A percentile compares a stretch with the other conserved stretches of the same genome.
Conservation (phyloP, 2,329 filamentous ascomycete species). For the Coniochaeta sp. region DNA sequence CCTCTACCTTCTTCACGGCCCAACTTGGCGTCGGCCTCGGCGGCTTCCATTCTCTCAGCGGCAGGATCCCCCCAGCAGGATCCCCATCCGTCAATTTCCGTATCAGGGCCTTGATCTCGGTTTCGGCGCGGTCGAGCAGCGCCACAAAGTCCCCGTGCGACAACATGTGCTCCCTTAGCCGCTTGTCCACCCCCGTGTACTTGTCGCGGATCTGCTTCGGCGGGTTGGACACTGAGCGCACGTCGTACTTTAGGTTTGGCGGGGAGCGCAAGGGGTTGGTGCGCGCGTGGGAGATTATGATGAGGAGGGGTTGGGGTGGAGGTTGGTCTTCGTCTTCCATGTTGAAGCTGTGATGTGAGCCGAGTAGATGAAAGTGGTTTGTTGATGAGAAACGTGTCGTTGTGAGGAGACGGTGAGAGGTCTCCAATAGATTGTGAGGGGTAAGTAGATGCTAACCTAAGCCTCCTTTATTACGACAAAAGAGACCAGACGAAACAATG, state of each 20-base stretch:
- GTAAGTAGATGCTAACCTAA: not conserved
- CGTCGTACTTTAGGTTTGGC: not conserved
- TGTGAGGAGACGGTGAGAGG: not conserved
- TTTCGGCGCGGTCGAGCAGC: not conserved
- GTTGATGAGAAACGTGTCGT: not conserved
- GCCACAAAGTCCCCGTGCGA: not conserved
- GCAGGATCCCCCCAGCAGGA: not conserved
- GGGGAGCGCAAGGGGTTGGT: not conserved
- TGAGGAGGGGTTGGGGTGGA: not conserved
- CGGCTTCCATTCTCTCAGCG: not conserved
- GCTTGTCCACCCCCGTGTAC: not conserved
- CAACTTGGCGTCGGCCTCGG: not conserved
- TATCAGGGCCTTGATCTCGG: not conserved
- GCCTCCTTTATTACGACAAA: not conserved
- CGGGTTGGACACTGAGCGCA: not conserved
- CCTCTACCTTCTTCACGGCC: not conserved
- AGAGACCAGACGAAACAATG: not conserved
- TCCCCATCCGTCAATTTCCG: not conserved
- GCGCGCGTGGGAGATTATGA: not conserved
- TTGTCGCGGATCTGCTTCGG: slow-evolving; percentile 3
- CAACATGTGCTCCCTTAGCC: not conserved
- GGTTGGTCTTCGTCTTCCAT: not conserved
- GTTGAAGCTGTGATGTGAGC: not conserved
- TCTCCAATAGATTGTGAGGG: not conserved
- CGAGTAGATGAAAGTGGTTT: not conserved